Evolutionary conservation across 1,139 yeast genomes (phyloP), one percentile per base, ranked within the genome.

Genomic region (Saccharomycopsis hybrid): DNA sequence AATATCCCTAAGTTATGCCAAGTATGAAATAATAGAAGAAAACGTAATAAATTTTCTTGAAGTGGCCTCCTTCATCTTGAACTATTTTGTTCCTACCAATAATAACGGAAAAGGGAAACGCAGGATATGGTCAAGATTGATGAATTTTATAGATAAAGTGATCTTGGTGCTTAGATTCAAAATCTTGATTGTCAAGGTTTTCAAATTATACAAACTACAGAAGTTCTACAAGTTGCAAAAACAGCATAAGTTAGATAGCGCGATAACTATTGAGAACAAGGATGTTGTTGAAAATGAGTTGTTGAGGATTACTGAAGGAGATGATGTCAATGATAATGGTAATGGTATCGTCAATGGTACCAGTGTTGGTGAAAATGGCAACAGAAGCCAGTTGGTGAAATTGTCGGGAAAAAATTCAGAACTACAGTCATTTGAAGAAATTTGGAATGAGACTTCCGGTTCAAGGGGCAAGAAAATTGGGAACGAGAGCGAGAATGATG

Each of bases 31-130:
- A 7, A n/a, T 49, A 5, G 52, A 51, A 27, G 54, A 51, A 35
- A 51, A 48, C 29, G 13, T 48, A 7, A 42, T 51, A 33, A 51
- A 51, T 42, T 38, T 51, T 5, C 38, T 51, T 11, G 54, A 51
- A 37, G 37, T 51, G 3, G 30, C 32, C 4, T 51, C 51, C 13
- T 51, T 51, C 25, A 25, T 49, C n/a, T 13, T 49, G 47, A 44
- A 44, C 37, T 51, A 51, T 37, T 33, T 51, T 41, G 44, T 51
- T 11, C 9, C n/a, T n/a, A 35, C 8, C n/a, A 28, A 29, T n/a
- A n/a, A n/a, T n/a, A n/a, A n/a, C n/a, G n/a, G n/a, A n/a, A 32
- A 5, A 40, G 44, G 37, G 5, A 29, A 27, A 5, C 30, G 30
- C 5, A 9, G 33, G 18, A n/a, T 39, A 5, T 46, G 33, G 40